phyloP scores from a whole-genome alignment of 73 alveolate species.

The Halteria grandinella region DNA sequence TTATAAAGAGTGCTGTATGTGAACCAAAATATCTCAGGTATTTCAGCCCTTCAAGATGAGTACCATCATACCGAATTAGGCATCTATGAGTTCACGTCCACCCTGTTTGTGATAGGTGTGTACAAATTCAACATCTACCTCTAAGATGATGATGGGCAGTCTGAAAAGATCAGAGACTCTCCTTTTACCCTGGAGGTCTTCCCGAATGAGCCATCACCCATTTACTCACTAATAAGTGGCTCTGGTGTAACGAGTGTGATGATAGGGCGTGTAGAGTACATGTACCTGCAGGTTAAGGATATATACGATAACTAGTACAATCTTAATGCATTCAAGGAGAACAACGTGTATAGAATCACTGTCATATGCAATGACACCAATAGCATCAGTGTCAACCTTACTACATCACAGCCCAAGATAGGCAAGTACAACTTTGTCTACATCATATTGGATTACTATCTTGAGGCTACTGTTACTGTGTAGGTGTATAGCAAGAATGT shows the following conservation, averaged over 20 bases:
- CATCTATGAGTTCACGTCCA: not conserved
- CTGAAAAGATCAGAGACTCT: constrained; percentile 2
- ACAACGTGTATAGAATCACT: not conserved
- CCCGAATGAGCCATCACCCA: constrained; percentile 4
- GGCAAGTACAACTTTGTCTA: too few species aligned
- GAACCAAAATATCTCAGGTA: too few species aligned
- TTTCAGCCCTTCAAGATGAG: too few species aligned
- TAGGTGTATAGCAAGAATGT: too few species aligned
- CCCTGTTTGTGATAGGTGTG: constrained; percentile 13
- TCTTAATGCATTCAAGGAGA: not conserved
- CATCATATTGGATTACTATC: too few species aligned
- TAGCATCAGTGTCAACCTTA: too few species aligned
- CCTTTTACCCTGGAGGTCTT: constrained; percentile 8
- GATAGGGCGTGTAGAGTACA: constrained; percentile 31
- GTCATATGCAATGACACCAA: not conserved
- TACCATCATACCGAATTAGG: too few species aligned
- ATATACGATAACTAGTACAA: constrained; percentile 8
- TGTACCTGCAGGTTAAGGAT: constrained; percentile 40
- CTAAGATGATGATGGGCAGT: not conserved
- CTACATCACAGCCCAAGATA: too few species aligned
- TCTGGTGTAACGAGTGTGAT: constrained; percentile 42
- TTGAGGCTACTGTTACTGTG: too few species aligned
- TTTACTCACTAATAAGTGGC: not conserved
- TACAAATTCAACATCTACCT: not conserved
- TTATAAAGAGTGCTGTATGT: too few species aligned